Base-by-base conservation (phyloP, 441 rosid genomes). In the Erysimum cheiri region DNA sequence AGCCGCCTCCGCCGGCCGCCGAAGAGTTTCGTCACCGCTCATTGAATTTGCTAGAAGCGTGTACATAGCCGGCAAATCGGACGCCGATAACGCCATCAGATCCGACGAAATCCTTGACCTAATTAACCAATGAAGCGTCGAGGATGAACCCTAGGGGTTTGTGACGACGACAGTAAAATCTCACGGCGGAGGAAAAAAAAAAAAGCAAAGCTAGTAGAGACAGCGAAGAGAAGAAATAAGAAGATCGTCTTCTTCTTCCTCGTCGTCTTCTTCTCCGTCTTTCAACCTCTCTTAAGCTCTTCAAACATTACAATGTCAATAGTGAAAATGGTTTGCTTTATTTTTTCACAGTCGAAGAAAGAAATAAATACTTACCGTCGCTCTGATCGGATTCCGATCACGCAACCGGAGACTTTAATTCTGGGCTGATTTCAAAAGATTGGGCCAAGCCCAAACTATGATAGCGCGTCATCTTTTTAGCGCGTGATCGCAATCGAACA, bases 1-100 rank as follows among this genome's bases (percentile, higher is more conserved):
- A 82, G 97, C 92, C 71, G 82, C 78, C 87, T 96, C 99, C 22
- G 99, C 97, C 66, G 97, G 97, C 62, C 85, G 83, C 22, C 97
- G 90, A 36, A 89, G 78, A 75, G 78, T 71, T 83, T 84, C 92
- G 64, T 93, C 94, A 46, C 86, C 86, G 82, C 97, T 91, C 97
- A 96, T 84, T 64, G 99, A 93, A 78, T 96, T 91, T 17, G 89
- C 70, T 7, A 96, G 85, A 79, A 91, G 57, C 57, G 92, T 74
- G 83, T 91, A 96, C 76, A 96, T 71, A 24, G 86, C 89, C 59
- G 92, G 96, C 53, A 93, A 87, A 88, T 96, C 98, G 44, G 98
- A 82, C 77, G 91, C 92, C 36, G 98, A 88, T 3, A 96, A 86
- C 70, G 97, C 97, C 99, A 96, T 96, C 56, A 69, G 71, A 75